A percentile compares a stretch with the other conserved stretches of the same genome.
These are phyloP conservation scores for Inga oerstediana DNA, from an alignment of 306 rosid genomes.

Conservation along the genomic window DNA sequence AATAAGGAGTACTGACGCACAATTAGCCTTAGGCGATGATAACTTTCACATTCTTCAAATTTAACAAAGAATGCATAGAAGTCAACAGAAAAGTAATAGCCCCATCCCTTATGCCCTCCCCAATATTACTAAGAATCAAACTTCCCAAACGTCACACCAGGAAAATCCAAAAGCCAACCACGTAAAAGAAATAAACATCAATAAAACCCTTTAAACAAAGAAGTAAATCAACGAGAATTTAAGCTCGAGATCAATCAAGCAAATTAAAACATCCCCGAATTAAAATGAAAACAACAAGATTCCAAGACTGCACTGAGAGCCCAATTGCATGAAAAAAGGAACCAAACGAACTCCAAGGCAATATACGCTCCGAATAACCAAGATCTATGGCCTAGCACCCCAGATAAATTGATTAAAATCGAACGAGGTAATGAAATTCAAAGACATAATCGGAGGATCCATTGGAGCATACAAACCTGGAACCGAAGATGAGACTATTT, in stretches of 20 bases:
- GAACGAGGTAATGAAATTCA: conserved; percentile 26
- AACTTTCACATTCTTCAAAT: neutral
- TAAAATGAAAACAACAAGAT: conserved; percentile 37
- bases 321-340: conserved; percentile 32
- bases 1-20: conserved; percentile 15
- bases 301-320: conserved; percentile 35
- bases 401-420: conserved; percentile 47
- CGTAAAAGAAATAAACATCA: conserved; percentile 12
- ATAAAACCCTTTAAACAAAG: conserved; percentile 49
- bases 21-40: neutral
- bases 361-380: conserved; percentile 24
- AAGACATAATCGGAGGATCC: conserved; percentile 55
- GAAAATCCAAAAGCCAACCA: conserved; percentile 44
- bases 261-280: conserved; percentile 12
- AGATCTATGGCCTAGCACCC: conserved; percentile 50
- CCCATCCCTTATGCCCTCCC: neutral
- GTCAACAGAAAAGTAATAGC: neutral
- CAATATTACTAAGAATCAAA: conserved; percentile 27
- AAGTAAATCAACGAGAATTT: neutral
- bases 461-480: conserved; percentile 66
- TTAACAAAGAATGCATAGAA: neutral
- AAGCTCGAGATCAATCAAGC: conserved; percentile 37
- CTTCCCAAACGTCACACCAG: conserved; percentile 6
- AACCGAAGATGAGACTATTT: conserved; percentile 53
- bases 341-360: conserved; percentile 19